phyloP scores from a whole-genome alignment of 805 yeast genomes.

The Candida ipomoeae region DNA sequence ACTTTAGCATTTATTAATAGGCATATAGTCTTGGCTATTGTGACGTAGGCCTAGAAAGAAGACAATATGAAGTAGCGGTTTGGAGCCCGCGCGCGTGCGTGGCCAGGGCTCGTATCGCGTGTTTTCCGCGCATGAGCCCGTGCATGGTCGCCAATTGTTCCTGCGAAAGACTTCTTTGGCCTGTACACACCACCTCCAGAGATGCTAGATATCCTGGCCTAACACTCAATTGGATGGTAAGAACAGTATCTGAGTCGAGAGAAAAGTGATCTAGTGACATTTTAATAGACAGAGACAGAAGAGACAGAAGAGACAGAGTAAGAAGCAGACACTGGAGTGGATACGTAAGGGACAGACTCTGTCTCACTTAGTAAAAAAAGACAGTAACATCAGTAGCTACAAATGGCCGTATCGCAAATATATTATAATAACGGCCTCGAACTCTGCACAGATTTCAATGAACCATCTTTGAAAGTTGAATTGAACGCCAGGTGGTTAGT shows the following conservation, averaged over 20 bases:
- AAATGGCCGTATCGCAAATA: background rate
- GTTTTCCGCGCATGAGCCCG: background rate
- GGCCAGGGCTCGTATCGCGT: background rate
- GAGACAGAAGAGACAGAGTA: too few relatives aligned
- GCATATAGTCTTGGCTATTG: too few relatives aligned
- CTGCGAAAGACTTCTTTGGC: background rate
- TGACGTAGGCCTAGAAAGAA: too few relatives aligned
- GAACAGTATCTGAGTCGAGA: too few relatives aligned
- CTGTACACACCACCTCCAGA: background rate
- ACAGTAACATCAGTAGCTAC: background rate
- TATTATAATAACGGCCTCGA: background rate
- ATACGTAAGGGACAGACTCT: too few relatives aligned
- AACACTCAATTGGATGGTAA: background rate
- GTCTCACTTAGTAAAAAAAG: background rate
- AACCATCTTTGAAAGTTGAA: background rate
- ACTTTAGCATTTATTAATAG: too few relatives aligned
- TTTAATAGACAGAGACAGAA: too few relatives aligned
- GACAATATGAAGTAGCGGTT: too few relatives aligned
- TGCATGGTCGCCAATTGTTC: background rate
- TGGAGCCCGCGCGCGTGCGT: background rate
- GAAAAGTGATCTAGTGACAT: too few relatives aligned
- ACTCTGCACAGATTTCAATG: background rate
- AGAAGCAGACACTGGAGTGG: too few relatives aligned
- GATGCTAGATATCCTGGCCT: background rate
- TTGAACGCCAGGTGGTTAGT: constrained; percentile 15